Evolutionary conservation across 805 yeast species (phyloP).

Genomic region (Torulaspora maleeae): DNA sequence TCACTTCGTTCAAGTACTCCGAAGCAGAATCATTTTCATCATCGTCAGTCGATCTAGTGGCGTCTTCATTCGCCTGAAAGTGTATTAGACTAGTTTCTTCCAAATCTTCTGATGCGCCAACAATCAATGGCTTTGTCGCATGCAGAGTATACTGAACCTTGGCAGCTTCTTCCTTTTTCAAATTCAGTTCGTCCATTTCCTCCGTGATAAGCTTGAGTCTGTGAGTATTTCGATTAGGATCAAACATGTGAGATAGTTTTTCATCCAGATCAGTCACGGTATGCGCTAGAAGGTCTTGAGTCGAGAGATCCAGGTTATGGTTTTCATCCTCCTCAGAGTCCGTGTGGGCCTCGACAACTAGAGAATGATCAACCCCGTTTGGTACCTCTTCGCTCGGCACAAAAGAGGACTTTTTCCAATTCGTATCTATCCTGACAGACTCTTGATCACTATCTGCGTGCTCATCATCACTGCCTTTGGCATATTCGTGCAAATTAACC

Average conservation of each 20-base stretch:
- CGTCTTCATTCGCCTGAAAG: constrained; percentile 9
- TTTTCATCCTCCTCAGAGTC: constrained; percentile 12
- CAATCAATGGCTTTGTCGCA: constrained; percentile 24
- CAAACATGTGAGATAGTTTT: constrained; percentile 17
- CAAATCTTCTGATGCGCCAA: constrained; percentile 3
- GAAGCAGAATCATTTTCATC: constrained; percentile 3
- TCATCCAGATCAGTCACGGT: constrained; percentile 16
- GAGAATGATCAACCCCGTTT: background rate
- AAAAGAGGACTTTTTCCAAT: constrained; percentile 10
- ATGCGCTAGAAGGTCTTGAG: constrained; percentile 15
- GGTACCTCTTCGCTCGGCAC: background rate
- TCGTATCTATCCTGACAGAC: constrained; percentile 3
- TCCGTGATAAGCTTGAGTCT: constrained; percentile 22
- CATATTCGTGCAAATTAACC: constrained; percentile 16
- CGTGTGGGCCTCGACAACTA: constrained; percentile 5
- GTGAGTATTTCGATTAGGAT: constrained; percentile 7
- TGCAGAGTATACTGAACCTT: constrained; percentile 17
- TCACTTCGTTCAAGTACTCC: constrained; percentile 14
- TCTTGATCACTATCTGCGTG: background rate
- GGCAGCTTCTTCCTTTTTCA: constrained; percentile 1
- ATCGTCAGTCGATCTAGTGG: constrained; percentile 9
- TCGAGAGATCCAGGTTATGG: constrained; percentile 10
- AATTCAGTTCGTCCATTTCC: constrained; percentile 6
- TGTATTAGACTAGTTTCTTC: constrained; percentile 11
- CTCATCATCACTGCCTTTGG: constrained; percentile 7